Base-by-base conservation (phyloP, 306 rosid genomes). In the Cucumis cinereus region DNA sequence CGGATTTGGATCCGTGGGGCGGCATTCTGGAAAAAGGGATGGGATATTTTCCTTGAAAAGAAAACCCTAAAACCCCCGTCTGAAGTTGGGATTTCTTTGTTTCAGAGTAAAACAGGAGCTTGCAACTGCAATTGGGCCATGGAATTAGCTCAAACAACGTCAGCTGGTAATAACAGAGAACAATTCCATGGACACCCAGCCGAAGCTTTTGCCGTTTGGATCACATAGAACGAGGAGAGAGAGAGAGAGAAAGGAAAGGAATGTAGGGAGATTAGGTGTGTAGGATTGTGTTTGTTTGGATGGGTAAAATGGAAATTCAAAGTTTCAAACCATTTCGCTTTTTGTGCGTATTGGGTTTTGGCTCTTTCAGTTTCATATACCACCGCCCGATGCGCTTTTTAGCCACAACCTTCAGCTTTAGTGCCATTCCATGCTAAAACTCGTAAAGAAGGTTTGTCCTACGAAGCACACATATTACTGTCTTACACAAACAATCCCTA, bases 1-100 rank as follows among this genome's bases (percentile, higher is more conserved):
- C 99, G 74, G 98, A 83, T 79, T 92, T 90, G 77, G 99, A 88
- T 83, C 92, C 78, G 81, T 81, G 83, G 19, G 79, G 84, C 77
- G 97, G 91, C 99, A 92, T 95, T 86, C 35, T 89, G 56, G 62
- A 79, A 22, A n/a, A 6, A 22, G 52, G 52, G 45, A 19, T 7
- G 57, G 23, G 11, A 19, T 53, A 30, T 53, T 53, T 17, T 8
- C 57, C 7, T 49, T 53, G 0, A 53, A 1, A 45, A 83, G 36
- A 84, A 84, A 94, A 84, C 91, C 96, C 90, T 83, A 88, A 67
- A 85, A 82, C 41, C 0, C 52, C 19, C 3, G 60, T 5, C 38
- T 17, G 69, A 15, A 68, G 30, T 4, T 23, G 3, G 22, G 49
- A 24, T 4, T 68, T 3, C 35, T 30, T 30, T 73, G 33, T 12